Conservation (phyloP, 2,329 filamentous ascomycete species). For the Pseudocercospora musae region DNA sequence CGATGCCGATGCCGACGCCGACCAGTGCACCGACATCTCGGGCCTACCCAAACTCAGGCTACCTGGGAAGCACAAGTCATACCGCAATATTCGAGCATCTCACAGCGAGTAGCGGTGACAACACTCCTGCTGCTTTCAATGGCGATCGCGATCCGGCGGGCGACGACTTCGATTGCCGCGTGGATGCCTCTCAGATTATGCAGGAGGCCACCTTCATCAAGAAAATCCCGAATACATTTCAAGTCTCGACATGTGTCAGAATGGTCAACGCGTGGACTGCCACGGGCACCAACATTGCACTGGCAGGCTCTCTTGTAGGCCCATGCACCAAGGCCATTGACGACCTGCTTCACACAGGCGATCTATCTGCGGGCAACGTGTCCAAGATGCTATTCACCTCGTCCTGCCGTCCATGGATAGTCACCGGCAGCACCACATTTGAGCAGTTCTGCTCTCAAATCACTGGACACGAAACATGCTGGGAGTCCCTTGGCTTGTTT, state of each 20-base stretch:
- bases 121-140: background rate
- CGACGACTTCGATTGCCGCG: constrained; percentile 8
- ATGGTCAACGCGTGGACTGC: constrained; percentile 28
- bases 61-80: constrained; percentile 34
- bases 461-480: constrained; percentile 28
- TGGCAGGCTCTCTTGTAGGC: constrained; percentile 25
- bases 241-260: constrained; percentile 18
- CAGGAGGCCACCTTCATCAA: constrained; percentile 23
- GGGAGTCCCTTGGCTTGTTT: constrained; percentile 43
- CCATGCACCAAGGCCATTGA: constrained; percentile 27
- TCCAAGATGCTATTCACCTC: constrained; percentile 3
- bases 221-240: constrained; percentile 10
- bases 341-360: constrained; percentile 7
- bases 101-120: constrained; percentile 17
- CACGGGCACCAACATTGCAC: constrained; percentile 29
- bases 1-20: constrained; percentile 10
- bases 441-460: constrained; percentile 7
- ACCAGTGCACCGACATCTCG: constrained; percentile 9
- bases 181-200: constrained; percentile 20
- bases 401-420: background rate
- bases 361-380: background rate
- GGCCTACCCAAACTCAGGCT: constrained; percentile 37
- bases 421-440: background rate
- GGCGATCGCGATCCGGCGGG: background rate
- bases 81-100: constrained; percentile 35